These are phyloP conservation scores for Ceratobasidium sp. DNA, from an alignment of 1,284 basidiomycete genomes.

Conservation along the genomic window DNA sequence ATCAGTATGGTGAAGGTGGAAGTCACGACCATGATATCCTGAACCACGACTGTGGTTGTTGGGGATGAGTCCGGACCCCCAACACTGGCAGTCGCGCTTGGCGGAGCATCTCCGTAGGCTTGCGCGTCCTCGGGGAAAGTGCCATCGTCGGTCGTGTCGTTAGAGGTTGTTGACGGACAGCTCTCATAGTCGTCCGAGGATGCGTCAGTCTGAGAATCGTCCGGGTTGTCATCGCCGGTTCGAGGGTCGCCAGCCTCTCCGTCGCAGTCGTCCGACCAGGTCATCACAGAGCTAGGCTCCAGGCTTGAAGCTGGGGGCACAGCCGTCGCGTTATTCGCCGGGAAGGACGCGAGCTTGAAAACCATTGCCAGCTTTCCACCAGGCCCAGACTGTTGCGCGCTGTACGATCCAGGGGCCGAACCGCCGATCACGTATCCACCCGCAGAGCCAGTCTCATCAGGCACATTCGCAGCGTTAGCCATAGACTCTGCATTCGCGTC, in stretches of 20 bases:
- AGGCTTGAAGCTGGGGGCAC: neutral
- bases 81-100: neutral
- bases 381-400: slow-evolving; percentile 2
- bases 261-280: slow-evolving; percentile 13
- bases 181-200: slow-evolving; percentile 3
- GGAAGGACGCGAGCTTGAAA: slow-evolving; percentile 12
- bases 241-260: neutral
- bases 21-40: slow-evolving; percentile 10
- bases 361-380: slow-evolving; percentile 18
- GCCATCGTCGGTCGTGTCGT: neutral
- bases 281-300: neutral
- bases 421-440: slow-evolving; percentile 35
- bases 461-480: neutral
- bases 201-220: neutral
- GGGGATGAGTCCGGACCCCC: neutral
- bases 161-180: neutral
- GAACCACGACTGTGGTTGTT: too few species aligned
- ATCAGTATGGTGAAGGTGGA: slow-evolving; percentile 33
- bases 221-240: neutral
- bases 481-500: neutral
- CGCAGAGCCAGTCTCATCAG: neutral
- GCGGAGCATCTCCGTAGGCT: slow-evolving; percentile 4
- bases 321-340: neutral
- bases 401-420: neutral
- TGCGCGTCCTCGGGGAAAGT: neutral